These are phyloP conservation scores for Nephelium lappaceum DNA, from an alignment of 345 rosid genomes.

Conservation along the genomic window DNA sequence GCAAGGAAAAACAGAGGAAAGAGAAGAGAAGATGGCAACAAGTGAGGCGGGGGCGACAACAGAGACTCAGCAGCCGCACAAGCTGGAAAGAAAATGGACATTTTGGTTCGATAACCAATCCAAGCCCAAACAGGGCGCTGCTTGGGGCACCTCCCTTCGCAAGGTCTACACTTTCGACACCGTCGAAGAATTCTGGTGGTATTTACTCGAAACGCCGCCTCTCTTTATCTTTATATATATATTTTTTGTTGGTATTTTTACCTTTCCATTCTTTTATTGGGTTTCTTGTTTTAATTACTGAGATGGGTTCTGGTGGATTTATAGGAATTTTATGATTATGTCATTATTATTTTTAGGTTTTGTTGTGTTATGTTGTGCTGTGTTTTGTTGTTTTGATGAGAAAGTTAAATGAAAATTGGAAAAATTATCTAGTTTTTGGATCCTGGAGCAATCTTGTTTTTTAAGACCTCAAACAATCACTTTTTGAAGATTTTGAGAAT, in stretches of 20 bases:
- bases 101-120: conserved; percentile 92
- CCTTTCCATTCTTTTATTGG: neutral
- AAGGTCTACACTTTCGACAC: conserved; percentile 83
- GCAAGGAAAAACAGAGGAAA: neutral
- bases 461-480: neutral
- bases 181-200: conserved; percentile 98
- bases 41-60: conserved; percentile 41
- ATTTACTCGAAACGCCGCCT: neutral
- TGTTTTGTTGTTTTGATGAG: neutral
- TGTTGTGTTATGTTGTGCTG: neutral
- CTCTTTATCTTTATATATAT: neutral
- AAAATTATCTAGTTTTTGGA: neutral
- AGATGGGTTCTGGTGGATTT: neutral
- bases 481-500: neutral
- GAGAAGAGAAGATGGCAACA: conserved; percentile 26
- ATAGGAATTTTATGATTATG: neutral
- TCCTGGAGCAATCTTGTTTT: neutral
- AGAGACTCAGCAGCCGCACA: conserved; percentile 50
- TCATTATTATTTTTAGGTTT: neutral
- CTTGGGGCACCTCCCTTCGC: conserved; percentile 83
- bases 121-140: conserved; percentile 76
- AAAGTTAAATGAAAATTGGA: neutral
- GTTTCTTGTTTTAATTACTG: neutral
- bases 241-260: neutral
- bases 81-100: conserved; percentile 85